A percentile compares a stretch with the other conserved stretches of the same genome.
phyloP scores from a whole-genome alignment of 2,329 filamentous ascomycete genomes.

The Ophiocordyceps robertsii region DNA sequence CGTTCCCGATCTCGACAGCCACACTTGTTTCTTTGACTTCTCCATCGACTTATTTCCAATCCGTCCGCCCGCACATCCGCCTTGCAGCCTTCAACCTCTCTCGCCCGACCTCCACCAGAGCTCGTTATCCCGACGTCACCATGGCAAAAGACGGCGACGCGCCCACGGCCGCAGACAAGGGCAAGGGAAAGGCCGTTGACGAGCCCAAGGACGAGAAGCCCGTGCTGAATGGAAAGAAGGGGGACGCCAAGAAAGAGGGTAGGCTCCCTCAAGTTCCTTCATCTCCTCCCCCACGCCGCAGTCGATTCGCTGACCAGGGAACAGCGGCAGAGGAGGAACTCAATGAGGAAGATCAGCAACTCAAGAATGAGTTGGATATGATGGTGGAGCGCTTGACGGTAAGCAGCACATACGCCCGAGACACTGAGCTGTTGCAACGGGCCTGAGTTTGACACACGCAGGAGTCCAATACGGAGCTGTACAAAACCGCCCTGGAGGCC shows the following conservation, averaged over 20 bases:
- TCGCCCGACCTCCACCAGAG: constrained; percentile 12
- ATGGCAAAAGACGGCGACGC: constrained; percentile 94
- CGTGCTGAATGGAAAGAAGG: constrained; percentile 61
- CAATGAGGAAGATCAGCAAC: constrained; percentile 93
- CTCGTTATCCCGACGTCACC: constrained; percentile 24
- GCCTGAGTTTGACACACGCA: constrained; percentile 22
- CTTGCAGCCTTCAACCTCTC: background rate
- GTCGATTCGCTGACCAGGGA: constrained; percentile 9
- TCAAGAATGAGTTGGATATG: constrained; percentile 97
- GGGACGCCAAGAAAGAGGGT: constrained; percentile 49
- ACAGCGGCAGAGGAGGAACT: constrained; percentile 61
- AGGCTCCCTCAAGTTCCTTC: constrained; percentile 10
- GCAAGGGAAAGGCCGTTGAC: constrained; percentile 83
- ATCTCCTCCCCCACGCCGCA: constrained; percentile 1
- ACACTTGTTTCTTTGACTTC: background rate
- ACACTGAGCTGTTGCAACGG: background rate
- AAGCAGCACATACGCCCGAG: constrained; percentile 12
- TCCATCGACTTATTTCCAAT: background rate
- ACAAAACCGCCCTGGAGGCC: constrained; percentile 83
- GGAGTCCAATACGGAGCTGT: constrained; percentile 78
- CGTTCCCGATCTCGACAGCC: background rate
- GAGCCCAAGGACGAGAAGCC: constrained; percentile 57
- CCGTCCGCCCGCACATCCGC: background rate
- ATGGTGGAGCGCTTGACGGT: constrained; percentile 89
- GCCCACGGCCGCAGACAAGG: constrained; percentile 78